phyloP scores from a whole-genome alignment of 768 basidiomycete genomes.

The Tulasnella sp. region DNA sequence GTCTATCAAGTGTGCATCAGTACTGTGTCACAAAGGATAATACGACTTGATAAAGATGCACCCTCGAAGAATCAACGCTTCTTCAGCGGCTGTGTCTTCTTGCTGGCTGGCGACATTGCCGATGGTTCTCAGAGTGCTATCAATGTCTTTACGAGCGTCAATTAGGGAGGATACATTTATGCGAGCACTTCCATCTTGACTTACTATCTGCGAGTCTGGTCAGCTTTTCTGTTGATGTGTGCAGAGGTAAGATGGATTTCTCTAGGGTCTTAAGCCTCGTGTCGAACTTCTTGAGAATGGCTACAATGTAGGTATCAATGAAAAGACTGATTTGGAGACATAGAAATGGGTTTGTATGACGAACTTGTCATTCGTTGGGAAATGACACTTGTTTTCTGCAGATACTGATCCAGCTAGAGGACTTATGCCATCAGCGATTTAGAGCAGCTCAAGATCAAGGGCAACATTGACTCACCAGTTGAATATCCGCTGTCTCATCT shows the following conservation, averaged over 20 bases:
- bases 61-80: slow-evolving; percentile 71
- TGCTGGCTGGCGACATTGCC: slow-evolving; percentile 67
- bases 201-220: slow-evolving; percentile 62
- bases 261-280: slow-evolving; percentile 71
- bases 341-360: slow-evolving; percentile 22
- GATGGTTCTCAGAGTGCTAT: slow-evolving; percentile 64
- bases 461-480: slow-evolving; percentile 44
- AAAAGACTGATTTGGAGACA: background rate
- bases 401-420: slow-evolving; percentile 68
- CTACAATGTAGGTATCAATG: slow-evolving; percentile 36
- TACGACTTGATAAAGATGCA: slow-evolving; percentile 27
- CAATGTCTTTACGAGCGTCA: slow-evolving; percentile 48
- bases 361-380: slow-evolving; percentile 79
- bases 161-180: background rate
- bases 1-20: slow-evolving; percentile 33
- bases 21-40: background rate
- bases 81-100: slow-evolving; percentile 66
- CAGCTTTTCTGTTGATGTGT: slow-evolving; percentile 63
- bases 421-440: background rate
- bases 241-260: slow-evolving; percentile 76
- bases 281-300: slow-evolving; percentile 76
- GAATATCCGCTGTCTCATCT: slow-evolving; percentile 65
- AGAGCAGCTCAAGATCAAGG: background rate
- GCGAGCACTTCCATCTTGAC: slow-evolving; percentile 26
- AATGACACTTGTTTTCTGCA: slow-evolving; percentile 75